Evolutionary conservation across 179 eudicot genomes (phyloP).

Genomic region (Corrigiola litoralis): DNA sequence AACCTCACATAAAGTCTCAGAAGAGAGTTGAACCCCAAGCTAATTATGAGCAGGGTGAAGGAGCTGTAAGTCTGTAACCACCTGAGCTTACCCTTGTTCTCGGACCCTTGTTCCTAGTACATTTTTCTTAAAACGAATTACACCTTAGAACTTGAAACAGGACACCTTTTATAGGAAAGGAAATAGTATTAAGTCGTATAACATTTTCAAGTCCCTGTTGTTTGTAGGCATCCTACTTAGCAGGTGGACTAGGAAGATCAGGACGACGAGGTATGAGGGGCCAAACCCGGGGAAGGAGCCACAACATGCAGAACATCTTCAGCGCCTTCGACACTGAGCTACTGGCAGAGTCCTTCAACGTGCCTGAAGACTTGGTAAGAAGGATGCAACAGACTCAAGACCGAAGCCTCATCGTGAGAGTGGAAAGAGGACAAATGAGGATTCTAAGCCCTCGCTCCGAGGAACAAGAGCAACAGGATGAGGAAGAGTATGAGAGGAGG

Average conservation of each 20-base stretch:
- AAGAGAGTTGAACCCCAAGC: too few species aligned
- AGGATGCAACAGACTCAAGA: constrained; percentile 44
- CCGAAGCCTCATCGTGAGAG: constrained; percentile 43
- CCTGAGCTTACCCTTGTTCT: too few species aligned
- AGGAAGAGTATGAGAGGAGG: constrained; percentile 17
- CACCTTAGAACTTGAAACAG: too few species aligned
- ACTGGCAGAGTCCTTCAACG: constrained; percentile 49
- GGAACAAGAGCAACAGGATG: constrained; percentile 12
- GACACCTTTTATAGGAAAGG: too few species aligned
- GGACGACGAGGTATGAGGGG: constrained; percentile 5
- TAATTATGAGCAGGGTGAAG: too few species aligned
- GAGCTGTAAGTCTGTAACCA: too few species aligned
- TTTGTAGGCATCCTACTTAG: constrained; percentile 48
- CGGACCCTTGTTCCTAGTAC: too few species aligned
- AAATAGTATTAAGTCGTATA: too few species aligned
- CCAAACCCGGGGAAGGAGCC: not conserved
- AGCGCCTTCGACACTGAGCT: constrained; percentile 40
- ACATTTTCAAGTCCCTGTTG: too few species aligned
- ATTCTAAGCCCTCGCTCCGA: constrained; percentile 34
- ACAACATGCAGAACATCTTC: constrained; percentile 44
- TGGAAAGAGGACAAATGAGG: constrained; percentile 34
- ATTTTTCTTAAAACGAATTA: too few species aligned
- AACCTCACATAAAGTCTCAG: too few species aligned
- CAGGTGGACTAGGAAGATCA: constrained; percentile 37
- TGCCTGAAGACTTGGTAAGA: constrained; percentile 32